Evolutionary conservation across 2,329 filamentous ascomycete genomes (phyloP).

Genomic region (Exserohilum rostratum): DNA sequence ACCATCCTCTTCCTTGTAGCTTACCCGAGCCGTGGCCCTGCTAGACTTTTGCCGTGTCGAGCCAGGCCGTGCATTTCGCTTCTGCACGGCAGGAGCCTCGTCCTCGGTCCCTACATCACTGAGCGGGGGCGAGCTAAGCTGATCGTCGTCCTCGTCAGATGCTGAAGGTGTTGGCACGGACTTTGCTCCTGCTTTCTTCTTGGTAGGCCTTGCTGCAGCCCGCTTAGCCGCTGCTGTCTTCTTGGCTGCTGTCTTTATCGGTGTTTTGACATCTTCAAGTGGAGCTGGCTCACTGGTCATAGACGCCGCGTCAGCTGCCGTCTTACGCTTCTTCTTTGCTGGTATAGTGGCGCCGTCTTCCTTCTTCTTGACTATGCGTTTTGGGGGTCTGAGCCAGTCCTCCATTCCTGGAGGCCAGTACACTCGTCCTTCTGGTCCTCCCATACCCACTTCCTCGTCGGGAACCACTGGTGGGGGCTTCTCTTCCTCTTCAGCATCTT

Average conservation of each 20-base stretch:
- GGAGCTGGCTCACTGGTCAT: conserved; percentile 34
- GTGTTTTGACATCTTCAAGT: conserved; percentile 43
- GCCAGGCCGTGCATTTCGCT: conserved; percentile 30
- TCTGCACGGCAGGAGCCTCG: conserved; percentile 29
- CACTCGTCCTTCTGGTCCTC: conserved; percentile 78
- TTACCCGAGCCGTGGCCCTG: conserved; percentile 33
- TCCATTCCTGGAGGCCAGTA: conserved; percentile 93
- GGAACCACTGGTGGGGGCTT: conserved; percentile 54
- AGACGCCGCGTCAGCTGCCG: conserved; percentile 31
- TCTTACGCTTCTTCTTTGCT: conserved; percentile 42
- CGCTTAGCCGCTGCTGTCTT: conserved; percentile 39
- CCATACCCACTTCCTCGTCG: conserved; percentile 81
- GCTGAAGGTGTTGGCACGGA: conserved; percentile 52
- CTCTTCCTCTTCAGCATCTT: conserved; percentile 45
- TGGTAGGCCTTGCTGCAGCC: conserved; percentile 34
- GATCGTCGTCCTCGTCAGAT: conserved; percentile 46
- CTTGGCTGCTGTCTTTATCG: conserved; percentile 47
- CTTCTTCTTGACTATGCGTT: conserved; percentile 68
- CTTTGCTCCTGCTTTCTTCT: conserved; percentile 47
- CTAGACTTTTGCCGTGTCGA: conserved; percentile 37
- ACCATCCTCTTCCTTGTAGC: conserved; percentile 45
- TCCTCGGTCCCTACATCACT: conserved; percentile 48
- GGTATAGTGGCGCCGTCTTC: conserved; percentile 45
- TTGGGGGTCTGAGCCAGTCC: conserved; percentile 84
- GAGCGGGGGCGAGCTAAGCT: conserved; percentile 45